A percentile compares a stretch with the other conserved stretches of the same genome.
Conservation (phyloP, 2,329 filamentous ascomycete genomes). For the Golovinomyces cichoracearum region DNA sequence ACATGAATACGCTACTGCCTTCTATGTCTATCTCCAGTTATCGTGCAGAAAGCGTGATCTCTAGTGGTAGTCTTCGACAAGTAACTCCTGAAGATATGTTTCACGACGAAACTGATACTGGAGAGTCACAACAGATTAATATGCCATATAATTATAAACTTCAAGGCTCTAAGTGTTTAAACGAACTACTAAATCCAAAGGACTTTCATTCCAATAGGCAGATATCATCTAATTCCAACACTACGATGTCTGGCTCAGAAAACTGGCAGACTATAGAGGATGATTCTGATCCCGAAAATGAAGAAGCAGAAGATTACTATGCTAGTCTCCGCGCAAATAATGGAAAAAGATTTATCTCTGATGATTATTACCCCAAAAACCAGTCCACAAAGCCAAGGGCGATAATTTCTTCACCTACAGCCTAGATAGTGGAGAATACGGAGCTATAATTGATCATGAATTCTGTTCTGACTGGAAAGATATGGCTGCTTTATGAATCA, state of each 20-base stretch:
- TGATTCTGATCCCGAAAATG: slow-evolving; percentile 47
- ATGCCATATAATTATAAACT: slow-evolving; percentile 18
- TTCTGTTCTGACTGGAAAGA: not conserved
- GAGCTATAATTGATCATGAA: not conserved
- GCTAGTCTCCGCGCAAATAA: slow-evolving; percentile 46
- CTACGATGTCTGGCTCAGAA: slow-evolving; percentile 55
- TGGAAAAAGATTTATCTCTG: slow-evolving; percentile 35
- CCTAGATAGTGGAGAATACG: not conserved
- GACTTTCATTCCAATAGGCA: slow-evolving; percentile 26
- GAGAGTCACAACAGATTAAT: slow-evolving; percentile 15
- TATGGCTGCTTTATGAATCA: not conserved
- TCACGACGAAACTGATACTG: slow-evolving; percentile 29
- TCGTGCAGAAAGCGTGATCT: slow-evolving; percentile 22
- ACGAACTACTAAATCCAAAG: slow-evolving; percentile 14
- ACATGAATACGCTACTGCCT: slow-evolving; percentile 33
- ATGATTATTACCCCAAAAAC: slow-evolving; percentile 17
- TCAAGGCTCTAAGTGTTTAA: slow-evolving; percentile 20
- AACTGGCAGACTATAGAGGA: slow-evolving; percentile 97
- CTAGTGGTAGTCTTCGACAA: slow-evolving; percentile 29
- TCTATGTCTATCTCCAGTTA: slow-evolving; percentile 28
- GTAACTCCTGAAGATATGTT: slow-evolving; percentile 65
- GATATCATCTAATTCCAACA: slow-evolving; percentile 40
- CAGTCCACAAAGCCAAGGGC: slow-evolving; percentile 23
- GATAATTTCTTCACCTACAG: not conserved
- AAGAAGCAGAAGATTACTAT: slow-evolving; percentile 68